Base-by-base conservation (phyloP, 148 eudicot species). In the Selenicereus undatus region DNA sequence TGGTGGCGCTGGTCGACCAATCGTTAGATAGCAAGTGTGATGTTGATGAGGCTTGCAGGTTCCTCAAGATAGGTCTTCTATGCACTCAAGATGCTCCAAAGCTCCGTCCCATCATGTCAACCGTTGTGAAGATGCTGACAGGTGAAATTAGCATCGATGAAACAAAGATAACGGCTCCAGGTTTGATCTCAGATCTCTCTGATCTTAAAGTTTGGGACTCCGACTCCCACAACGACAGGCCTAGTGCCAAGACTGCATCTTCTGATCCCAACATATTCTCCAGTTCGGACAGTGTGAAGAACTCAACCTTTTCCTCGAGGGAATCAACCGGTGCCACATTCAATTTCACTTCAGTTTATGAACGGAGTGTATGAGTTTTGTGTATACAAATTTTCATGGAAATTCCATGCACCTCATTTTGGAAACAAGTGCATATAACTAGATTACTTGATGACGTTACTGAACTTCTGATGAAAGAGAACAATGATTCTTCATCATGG, bases 71-170 rank as follows among this genome's bases (percentile, higher is more conserved):
- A 24, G 88, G 84, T 45, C 91, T 89, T 76, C 86, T 89, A 2
- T 89, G 91, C 86, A 85, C 88, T 26, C 91, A 89, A 83, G 91
- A 86, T 58, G 71, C 78, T 56, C 86, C 89, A 13, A 89, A 81
- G 81, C 89, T 85, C 13, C 84, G 91, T 4, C 91, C 89, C 42
- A 27, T 77, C 74, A 89, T 89, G 91, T 87, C 89, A 26, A 81
- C 85, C 32, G 89, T 83, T 78, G 85, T 86, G 5, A 88, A 85
- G 85, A 88, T 88, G 89, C 86, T 88, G 21, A 76, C 39, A n/a
- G 89, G 90, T 16, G 78, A 78, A 77, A 78, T 50, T 2, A 21
- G 60, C 26, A 74, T 85, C 11, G 64, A 83, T 20, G 73, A 76
- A 62, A 64, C 43, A 22, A 48, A 58, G 48, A 83, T 88, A 76